Evolutionary conservation across 345 rosid genomes (phyloP).

Genomic region (Sisymbrium irio): DNA sequence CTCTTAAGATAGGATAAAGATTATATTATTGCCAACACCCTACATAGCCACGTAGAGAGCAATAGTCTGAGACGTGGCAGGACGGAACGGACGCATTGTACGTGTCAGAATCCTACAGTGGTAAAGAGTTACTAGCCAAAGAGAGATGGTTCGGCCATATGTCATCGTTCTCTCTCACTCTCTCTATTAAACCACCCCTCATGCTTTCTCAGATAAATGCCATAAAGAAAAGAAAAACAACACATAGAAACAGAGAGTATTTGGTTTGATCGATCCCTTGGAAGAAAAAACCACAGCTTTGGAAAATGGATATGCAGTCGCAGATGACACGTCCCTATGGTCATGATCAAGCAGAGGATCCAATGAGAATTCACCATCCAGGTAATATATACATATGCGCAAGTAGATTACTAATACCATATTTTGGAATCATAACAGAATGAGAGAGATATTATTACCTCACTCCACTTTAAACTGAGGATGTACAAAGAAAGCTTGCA

Average conservation of each 20-base stretch:
- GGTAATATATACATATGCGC: constrained; percentile 7
- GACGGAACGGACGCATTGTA: neutral
- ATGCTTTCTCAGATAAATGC: neutral
- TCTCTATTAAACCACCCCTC: neutral
- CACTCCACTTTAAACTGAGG: neutral
- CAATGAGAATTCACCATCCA: constrained; percentile 38
- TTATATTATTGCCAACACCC: neutral
- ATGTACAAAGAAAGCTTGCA: neutral
- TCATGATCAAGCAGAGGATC: constrained; percentile 43
- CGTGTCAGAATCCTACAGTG: constrained; percentile 34
- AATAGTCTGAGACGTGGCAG: constrained; percentile 36
- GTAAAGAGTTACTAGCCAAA: constrained; percentile 36
- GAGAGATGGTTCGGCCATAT: constrained; percentile 32
- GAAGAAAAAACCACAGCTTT: neutral
- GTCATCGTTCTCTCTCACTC: constrained; percentile 11
- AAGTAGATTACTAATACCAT: neutral
- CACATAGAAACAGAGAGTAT: neutral
- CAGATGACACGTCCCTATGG: constrained; percentile 41
- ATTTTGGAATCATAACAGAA: too few species aligned
- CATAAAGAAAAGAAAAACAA: neutral
- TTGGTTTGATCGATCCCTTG: neutral
- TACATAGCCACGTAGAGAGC: constrained; percentile 39
- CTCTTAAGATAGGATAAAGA: constrained; percentile 4
- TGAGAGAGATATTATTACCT: too few species aligned
- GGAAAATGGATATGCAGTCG: constrained; percentile 38